Evolutionary conservation across 495 filamentous ascomycete species (phyloP).

Genomic region (Letharia columbiana): DNA sequence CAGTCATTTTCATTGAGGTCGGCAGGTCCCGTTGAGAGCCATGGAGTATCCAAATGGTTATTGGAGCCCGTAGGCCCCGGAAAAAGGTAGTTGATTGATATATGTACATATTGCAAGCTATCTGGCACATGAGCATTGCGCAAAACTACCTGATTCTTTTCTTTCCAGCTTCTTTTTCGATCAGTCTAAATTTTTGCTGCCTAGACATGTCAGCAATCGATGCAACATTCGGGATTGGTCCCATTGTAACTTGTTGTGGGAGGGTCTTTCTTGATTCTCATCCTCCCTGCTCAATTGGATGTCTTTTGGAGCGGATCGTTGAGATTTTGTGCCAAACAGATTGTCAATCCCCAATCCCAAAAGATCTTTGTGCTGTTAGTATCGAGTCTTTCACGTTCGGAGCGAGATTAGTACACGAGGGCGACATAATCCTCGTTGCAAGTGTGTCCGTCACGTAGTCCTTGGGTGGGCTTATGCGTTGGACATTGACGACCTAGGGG

Average conservation of each 20-base stretch:
- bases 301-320: neutral
- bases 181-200: conserved; percentile 7
- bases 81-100: conserved; percentile 13
- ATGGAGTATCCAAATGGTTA: neutral
- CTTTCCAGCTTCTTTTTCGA: neutral
- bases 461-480: neutral
- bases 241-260: neutral
- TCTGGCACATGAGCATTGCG: conserved; percentile 1
- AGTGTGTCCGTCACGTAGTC: neutral
- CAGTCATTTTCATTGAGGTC: neutral
- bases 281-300: neutral
- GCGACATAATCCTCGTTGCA: neutral
- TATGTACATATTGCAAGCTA: conserved; percentile 22
- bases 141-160: neutral
- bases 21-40: neutral
- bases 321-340: neutral
- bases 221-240: conserved; percentile 3
- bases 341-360: neutral
- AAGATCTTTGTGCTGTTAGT: neutral
- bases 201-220: conserved; percentile 18
- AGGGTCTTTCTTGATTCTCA: neutral
- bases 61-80: conserved; percentile 18
- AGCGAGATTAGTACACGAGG: neutral
- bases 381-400: neutral
- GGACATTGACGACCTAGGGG: neutral